phyloP scores from a whole-genome alignment of 2,329 filamentous ascomycete species.

The Aspergillus costaricaensis region DNA sequence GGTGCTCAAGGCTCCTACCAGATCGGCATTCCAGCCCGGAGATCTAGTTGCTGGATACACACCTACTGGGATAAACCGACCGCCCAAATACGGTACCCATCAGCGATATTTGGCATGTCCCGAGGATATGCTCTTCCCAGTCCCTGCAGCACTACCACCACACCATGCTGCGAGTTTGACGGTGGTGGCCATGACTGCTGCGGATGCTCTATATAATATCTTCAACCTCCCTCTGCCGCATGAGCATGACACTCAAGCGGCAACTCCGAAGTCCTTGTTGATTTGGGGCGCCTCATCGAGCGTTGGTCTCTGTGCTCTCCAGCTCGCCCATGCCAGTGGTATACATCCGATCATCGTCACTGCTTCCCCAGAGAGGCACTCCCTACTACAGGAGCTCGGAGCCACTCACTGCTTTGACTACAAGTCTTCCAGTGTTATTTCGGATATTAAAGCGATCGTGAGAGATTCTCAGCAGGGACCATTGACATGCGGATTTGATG shows the following conservation, averaged over 20 bases:
- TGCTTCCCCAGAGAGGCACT: constrained; percentile 25
- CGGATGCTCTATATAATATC: not conserved
- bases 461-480: not conserved
- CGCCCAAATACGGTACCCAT: constrained; percentile 1
- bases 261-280: not conserved
- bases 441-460: not conserved
- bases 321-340: constrained; percentile 5
- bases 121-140: constrained; percentile 6
- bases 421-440: constrained; percentile 6
- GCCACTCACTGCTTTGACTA: constrained; percentile 13
- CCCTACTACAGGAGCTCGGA: constrained; percentile 7
- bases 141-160: not conserved
- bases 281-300: constrained; percentile 10
- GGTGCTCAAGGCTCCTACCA: not conserved
- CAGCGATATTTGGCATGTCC: not conserved
- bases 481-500: not conserved
- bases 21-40: not conserved
- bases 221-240: not conserved
- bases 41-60: not conserved
- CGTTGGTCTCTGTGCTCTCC: constrained; percentile 2
- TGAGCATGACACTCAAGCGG: not conserved
- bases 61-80: not conserved
- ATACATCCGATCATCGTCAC: constrained; percentile 29
- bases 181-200: not conserved
- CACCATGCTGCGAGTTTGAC: not conserved